Evolutionary conservation across 176 grass and related monocot genomes (phyloP), one percentile per base, ranked within the genome.

Genomic region (Secale cereale): DNA sequence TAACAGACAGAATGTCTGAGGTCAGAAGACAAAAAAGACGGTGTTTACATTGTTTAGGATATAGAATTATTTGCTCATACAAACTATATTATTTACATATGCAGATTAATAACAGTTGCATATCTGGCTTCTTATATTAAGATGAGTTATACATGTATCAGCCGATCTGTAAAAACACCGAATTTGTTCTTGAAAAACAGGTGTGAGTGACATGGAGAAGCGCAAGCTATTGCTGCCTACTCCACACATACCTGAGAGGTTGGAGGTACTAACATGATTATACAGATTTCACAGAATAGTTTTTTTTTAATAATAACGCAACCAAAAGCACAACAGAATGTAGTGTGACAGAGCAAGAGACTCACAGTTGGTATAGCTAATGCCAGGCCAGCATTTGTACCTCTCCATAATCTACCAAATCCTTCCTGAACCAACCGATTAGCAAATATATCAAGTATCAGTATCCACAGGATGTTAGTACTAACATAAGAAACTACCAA

Each of bases 371-470:
- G 97, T 84, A 98, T 83, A 87, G 93, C 97, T 85, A 98, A 90
- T 48, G 93, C 93, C 85, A 98, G 86, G 79, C 97, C 93, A 81
- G 97, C 97, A 86, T 95, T 98, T 40, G 93, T 98, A 22, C 97
- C 97, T 83, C 93, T 94, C 97, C 97, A 98, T 64, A 98, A 72
- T 86, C 91, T 92, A 85, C 67, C 63, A 76, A 98, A 94, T 57
- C 97, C 97, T 82, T 98, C 93, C 97, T 98, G 87, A 70, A 88
- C 78, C 25, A 81, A 84, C 5, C 61, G 41, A 89, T 46, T 74
- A 39, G 60, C 4, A 57, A 83, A 71, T 28, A 26, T 8, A 23
- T 43, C 71, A 17, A 77, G 50, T 61, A 20, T 59, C 43, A 56
- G 1, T 41, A 11, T 67, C 22, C 9, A 8, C 10, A 67, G 35